phyloP scores from a whole-genome alignment of 2,329 filamentous ascomycete genomes.

The Hymenoscyphus salicellus region DNA sequence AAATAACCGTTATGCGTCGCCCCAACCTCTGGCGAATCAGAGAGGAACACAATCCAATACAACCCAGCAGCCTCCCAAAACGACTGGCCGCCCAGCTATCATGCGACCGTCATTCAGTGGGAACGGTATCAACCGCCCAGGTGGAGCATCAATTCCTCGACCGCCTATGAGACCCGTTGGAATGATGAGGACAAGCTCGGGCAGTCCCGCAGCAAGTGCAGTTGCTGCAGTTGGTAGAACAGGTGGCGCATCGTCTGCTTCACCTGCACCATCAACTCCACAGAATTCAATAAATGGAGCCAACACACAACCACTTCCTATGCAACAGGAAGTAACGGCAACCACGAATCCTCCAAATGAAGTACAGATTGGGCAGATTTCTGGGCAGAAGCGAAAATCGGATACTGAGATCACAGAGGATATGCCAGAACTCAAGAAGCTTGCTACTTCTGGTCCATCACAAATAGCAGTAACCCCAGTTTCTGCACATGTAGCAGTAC shows the following conservation, averaged over 20 bases:
- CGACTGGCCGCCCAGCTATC: conserved; percentile 23
- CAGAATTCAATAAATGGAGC: conserved; percentile 9
- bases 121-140: conserved; percentile 22
- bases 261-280: conserved; percentile 22
- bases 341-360: conserved; percentile 15
- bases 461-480: background rate
- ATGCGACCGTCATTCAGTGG: conserved; percentile 31
- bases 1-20: conserved; percentile 15
- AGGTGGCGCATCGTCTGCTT: conserved; percentile 23
- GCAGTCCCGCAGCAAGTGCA: conserved; percentile 24
- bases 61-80: conserved; percentile 21
- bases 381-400: conserved; percentile 25
- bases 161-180: conserved; percentile 33
- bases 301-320: conserved; percentile 11
- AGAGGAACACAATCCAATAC: conserved; percentile 21
- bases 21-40: conserved; percentile 23
- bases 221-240: conserved; percentile 22
- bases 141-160: conserved; percentile 23
- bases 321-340: conserved; percentile 22
- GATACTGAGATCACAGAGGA: conserved; percentile 29
- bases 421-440: conserved; percentile 25
- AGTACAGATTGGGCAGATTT: conserved; percentile 12
- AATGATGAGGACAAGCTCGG: conserved; percentile 27
- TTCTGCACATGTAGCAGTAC: background rate
- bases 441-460: conserved; percentile 22